phyloP scores from a whole-genome alignment of 768 basidiomycete species.

The Tulasnella sp. region DNA sequence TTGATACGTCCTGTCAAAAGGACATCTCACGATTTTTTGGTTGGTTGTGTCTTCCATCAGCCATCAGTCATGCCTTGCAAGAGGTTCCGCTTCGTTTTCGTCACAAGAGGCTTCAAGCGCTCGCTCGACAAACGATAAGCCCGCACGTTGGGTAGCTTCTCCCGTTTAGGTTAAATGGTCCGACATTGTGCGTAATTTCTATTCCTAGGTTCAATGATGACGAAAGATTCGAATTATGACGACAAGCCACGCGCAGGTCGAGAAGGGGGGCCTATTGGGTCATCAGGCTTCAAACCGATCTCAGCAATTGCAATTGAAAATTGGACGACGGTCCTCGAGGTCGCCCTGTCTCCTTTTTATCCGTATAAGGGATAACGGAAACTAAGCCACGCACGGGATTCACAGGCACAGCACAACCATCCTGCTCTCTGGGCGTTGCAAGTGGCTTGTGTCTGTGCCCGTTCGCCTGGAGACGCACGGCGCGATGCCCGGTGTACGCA shows the following conservation, averaged over 20 bases:
- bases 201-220: background rate
- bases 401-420: background rate
- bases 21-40: background rate
- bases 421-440: background rate
- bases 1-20: background rate
- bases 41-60: background rate
- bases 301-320: background rate
- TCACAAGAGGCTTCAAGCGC: background rate
- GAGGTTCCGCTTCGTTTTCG: background rate
- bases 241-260: too few relatives aligned
- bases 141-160: background rate
- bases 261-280: background rate
- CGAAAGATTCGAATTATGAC: background rate
- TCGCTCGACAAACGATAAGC: background rate
- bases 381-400: background rate
- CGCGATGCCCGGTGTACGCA: background rate
- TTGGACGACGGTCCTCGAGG: background rate
- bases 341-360: background rate
- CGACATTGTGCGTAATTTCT: background rate
- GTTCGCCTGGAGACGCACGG: background rate
- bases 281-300: background rate
- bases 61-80: too few relatives aligned
- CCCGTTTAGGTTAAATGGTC: background rate
- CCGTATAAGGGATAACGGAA: background rate
- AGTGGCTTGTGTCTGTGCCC: background rate